These are phyloP conservation scores for Alectoria sarmentosa DNA, from an alignment of 495 filamentous ascomycete species.

Conservation along the genomic window DNA sequence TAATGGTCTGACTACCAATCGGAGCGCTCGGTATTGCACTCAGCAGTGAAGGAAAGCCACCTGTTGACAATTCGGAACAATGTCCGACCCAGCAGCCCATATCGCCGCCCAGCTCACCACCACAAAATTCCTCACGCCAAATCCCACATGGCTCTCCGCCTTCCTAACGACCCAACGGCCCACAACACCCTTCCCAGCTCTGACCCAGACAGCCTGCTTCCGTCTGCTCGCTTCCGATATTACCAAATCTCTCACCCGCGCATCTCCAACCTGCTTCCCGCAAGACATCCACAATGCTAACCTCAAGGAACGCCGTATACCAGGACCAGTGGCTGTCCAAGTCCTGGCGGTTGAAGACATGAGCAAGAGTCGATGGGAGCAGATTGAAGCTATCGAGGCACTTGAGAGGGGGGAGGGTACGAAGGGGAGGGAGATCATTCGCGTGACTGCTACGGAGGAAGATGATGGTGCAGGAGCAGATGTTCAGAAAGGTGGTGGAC, in stretches of 20 bases:
- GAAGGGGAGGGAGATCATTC: conserved; percentile 74
- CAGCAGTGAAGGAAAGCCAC: background rate
- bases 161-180: conserved; percentile 39
- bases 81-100: conserved; percentile 33
- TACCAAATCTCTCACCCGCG: conserved; percentile 47
- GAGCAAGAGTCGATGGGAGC: conserved; percentile 66
- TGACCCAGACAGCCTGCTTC: conserved; percentile 72
- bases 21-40: background rate
- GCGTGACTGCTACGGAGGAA: conserved; percentile 52
- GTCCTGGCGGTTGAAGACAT: conserved; percentile 81
- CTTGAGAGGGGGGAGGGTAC: conserved; percentile 75
- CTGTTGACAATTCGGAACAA: conserved; percentile 15
- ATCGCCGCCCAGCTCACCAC: conserved; percentile 39
- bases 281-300: conserved; percentile 44
- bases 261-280: conserved; percentile 50
- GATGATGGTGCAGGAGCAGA: conserved; percentile 35
- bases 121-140: conserved; percentile 39
- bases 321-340: conserved; percentile 63
- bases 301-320: conserved; percentile 47
- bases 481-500: conserved; percentile 39
- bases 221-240: conserved; percentile 77
- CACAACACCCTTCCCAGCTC: conserved; percentile 59
- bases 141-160: conserved; percentile 37
- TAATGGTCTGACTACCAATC: background rate
- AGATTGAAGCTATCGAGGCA: conserved; percentile 80